A percentile compares a stretch with the other conserved stretches of the same genome.
These are phyloP conservation scores for Taphrina communis DNA, from an alignment of 1,139 yeast genomes.

Conservation along the genomic window DNA sequence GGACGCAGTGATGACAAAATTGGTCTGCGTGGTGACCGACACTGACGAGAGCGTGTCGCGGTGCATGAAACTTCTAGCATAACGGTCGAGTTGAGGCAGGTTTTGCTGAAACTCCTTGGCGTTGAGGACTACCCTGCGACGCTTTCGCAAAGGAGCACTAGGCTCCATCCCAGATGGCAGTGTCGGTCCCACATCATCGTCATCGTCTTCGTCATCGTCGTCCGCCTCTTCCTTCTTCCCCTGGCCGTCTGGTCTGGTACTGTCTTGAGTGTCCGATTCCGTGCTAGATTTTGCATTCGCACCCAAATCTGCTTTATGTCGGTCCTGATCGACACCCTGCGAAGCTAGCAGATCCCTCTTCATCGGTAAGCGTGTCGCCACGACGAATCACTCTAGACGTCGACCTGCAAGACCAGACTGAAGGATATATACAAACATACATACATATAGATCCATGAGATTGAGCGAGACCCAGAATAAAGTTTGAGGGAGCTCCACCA, in stretches of 20 bases:
- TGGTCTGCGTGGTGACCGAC: constrained; percentile 44
- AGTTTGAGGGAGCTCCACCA: constrained; percentile 1
- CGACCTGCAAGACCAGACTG: too few relatives aligned
- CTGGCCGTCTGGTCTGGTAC: too few relatives aligned
- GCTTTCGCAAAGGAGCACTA: constrained; percentile 8
- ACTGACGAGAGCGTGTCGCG: constrained; percentile 47
- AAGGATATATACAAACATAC: neutral
- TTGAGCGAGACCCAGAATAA: neutral
- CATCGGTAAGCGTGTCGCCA: neutral
- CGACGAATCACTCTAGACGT: too few relatives aligned
- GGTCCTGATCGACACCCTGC: neutral
- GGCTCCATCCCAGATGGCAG: constrained; percentile 33
- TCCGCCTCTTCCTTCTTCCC: neutral
- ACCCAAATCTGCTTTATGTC: neutral
- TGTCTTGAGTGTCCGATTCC: neutral
- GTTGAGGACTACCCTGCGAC: constrained; percentile 25
- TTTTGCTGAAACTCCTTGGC: constrained; percentile 28
- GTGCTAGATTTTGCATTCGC: neutral
- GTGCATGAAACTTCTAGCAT: constrained; percentile 51
- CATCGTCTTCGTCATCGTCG: constrained; percentile 35
- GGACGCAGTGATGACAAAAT: constrained; percentile 54
- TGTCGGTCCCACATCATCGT: constrained; percentile 46
- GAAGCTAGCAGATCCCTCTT: neutral
- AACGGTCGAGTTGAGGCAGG: constrained; percentile 48
- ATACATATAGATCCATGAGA: too few relatives aligned